Conservation (phyloP, 768 basidiomycete genomes). For the Pulveroboletus sp. region DNA sequence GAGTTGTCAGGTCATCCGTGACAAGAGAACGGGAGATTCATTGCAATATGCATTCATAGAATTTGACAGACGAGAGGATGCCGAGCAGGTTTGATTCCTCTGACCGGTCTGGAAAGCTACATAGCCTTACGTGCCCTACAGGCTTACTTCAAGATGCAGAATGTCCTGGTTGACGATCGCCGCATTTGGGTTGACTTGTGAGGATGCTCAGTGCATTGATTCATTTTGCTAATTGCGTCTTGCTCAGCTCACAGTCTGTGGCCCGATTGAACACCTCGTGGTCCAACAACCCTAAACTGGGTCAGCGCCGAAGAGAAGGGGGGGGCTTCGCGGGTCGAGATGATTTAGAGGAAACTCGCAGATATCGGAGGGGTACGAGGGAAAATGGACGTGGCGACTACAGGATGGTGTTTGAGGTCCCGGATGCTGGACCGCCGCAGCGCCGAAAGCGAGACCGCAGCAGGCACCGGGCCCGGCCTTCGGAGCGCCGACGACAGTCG, state of each 20-base stretch:
- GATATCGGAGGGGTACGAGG: slow-evolving; percentile 45
- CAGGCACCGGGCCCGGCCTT: slow-evolving; percentile 42
- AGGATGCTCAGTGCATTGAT: slow-evolving; percentile 27
- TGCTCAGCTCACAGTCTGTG: slow-evolving; percentile 83
- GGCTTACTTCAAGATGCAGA: slow-evolving; percentile 99
- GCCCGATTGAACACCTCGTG: slow-evolving; percentile 76
- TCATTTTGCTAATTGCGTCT: slow-evolving; percentile 17
- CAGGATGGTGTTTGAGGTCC: slow-evolving; percentile 84
- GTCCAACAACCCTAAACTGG: slow-evolving; percentile 72
- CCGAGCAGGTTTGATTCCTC: slow-evolving; percentile 71
- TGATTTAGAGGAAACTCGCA: slow-evolving; percentile 67
- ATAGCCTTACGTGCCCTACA: slow-evolving; percentile 27
- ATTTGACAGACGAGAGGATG: slow-evolving; percentile 89
- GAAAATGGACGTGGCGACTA: slow-evolving; percentile 41
- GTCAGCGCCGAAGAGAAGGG: slow-evolving; percentile 33
- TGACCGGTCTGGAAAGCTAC: neutral
- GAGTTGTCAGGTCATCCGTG: slow-evolving; percentile 96
- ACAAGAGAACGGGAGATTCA: slow-evolving; percentile 93
- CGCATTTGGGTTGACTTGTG: slow-evolving; percentile 99
- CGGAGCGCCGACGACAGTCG: slow-evolving; percentile 21
- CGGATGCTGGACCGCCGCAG: slow-evolving; percentile 32
- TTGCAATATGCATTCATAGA: slow-evolving; percentile 99
- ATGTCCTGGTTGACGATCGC: slow-evolving; percentile 94
- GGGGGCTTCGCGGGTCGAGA: slow-evolving; percentile 65
- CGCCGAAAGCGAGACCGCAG: slow-evolving; percentile 47